Base-by-base conservation (phyloP, 1,139 yeast genomes). In the Taphrina sp. region DNA sequence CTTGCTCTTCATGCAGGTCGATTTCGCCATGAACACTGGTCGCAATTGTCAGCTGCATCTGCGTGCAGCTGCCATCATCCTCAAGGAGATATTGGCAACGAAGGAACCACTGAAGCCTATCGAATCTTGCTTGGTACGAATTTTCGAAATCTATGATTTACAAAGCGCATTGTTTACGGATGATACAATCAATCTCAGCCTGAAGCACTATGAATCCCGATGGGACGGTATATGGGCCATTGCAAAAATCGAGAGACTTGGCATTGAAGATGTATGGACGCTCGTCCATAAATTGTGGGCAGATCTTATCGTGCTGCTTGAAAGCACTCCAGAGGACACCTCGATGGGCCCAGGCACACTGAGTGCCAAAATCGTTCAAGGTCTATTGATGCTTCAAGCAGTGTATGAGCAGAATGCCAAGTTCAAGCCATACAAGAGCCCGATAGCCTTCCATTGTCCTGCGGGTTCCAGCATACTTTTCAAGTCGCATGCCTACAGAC, bases 1-100 rank as follows among this genome's bases (percentile, higher is more conserved):
- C 34, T 14, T 41, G 14, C 45, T 41, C 20, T 29, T 41, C 4
- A 34, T 34, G 17, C 45, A 41, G 45, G 24, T 26, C 45, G 45
- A 41, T 28, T 33, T 41, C 23, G 28, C 24, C 14, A 41, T 34
- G 5, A 24, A 29, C 14, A 23, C 17, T 2, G 45, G 45, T n/a
- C 12, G 23, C 4, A 29, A 41, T 8, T 12, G 24, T 12, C 23
- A 33, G 10, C 24, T 28, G 10, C 45, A 41, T 28, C 45, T 41
- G 3, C 34, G 34, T n/a, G 45, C 45, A 8, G 45, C 45, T 14
- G 45, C 45, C 35, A 41, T 26, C 22, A 14, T 41, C 23, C 17
- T 41, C 5, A 5, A 26, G 35, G 12, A 7, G 31, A n/a, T n/a
- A n/a, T 22, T 38, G 5, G 5, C 24, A 10, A 34, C 22, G 35